These are phyloP conservation scores for Obba rivulosa DNA, from an alignment of 768 basidiomycete genomes.

Conservation along the genomic window DNA sequence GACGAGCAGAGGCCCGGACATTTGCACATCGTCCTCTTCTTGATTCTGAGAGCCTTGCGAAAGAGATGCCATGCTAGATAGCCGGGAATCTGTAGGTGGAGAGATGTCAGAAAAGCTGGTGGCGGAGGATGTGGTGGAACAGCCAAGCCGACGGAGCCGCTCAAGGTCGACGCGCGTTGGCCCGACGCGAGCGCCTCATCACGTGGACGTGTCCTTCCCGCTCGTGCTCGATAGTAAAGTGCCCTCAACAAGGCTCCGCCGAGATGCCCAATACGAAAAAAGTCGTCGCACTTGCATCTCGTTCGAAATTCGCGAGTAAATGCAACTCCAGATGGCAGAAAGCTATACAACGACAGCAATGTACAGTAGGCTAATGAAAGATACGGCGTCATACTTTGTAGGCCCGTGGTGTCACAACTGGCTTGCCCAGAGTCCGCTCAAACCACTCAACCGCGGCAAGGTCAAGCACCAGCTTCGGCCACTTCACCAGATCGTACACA, in stretches of 20 bases:
- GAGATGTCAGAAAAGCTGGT: background rate
- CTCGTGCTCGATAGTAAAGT: too few species aligned
- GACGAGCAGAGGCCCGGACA: conserved; percentile 81
- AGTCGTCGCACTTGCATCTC: too few species aligned
- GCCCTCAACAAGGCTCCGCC: too few species aligned
- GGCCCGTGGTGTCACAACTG: conserved; percentile 1
- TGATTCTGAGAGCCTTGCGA: conserved; percentile 43
- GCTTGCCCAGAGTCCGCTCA: conserved; percentile 55
- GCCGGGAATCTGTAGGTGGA: background rate
- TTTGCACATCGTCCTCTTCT: conserved; percentile 47
- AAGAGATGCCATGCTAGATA: conserved; percentile 47
- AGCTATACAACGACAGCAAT: too few species aligned
- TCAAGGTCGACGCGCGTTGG: conserved; percentile 8
- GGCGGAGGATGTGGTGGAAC: background rate
- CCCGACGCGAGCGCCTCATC: conserved; percentile 10
- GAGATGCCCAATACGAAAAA: too few species aligned
- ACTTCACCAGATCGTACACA: conserved; percentile 81
- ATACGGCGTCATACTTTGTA: conserved; percentile 7
- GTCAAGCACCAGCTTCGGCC: conserved; percentile 80
- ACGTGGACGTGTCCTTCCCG: conserved; percentile 18
- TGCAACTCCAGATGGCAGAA: too few species aligned
- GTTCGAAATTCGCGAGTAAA: too few species aligned
- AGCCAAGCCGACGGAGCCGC: conserved; percentile 3
- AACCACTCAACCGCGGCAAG: conserved; percentile 75
- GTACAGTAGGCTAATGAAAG: background rate